These are phyloP conservation scores for Penicillium canescens DNA, from an alignment of 495 filamentous ascomycete genomes.

Conservation along the genomic window DNA sequence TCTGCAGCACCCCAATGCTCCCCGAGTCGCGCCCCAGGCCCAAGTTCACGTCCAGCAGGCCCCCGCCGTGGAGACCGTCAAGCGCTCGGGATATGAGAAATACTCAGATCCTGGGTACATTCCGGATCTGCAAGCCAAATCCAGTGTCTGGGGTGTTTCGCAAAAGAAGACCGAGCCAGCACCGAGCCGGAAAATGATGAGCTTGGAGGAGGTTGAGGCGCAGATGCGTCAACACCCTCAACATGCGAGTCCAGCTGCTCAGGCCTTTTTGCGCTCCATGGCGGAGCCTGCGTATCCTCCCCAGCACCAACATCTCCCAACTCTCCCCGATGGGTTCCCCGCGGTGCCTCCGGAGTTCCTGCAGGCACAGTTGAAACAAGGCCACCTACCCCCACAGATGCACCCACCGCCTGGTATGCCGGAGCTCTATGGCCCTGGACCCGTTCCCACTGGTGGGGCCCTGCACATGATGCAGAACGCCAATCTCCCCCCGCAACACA, in stretches of 20 bases:
- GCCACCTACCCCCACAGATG: constrained; percentile 45
- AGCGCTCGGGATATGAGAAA: constrained; percentile 82
- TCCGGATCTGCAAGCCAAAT: constrained; percentile 85
- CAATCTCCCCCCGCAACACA: constrained; percentile 38
- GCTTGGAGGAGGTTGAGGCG: constrained; percentile 95
- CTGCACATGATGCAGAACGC: constrained; percentile 40
- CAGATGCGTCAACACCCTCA: constrained; percentile 75
- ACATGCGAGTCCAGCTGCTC: constrained; percentile 39
- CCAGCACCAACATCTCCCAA: constrained; percentile 43
- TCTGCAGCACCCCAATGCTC: constrained; percentile 58
- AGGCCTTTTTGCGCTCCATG: constrained; percentile 31
- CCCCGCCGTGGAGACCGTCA: constrained; percentile 38
- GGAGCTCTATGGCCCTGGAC: constrained; percentile 45
- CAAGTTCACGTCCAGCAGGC: constrained; percentile 12
- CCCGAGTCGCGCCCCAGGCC: constrained; percentile 34
- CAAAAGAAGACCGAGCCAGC: constrained; percentile 51
- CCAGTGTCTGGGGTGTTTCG: constrained; percentile 85
- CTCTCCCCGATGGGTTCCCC: constrained; percentile 40
- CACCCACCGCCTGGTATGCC: constrained; percentile 48
- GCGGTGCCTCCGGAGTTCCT: constrained; percentile 45
- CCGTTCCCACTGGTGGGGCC: constrained; percentile 39
- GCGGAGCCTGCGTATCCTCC: constrained; percentile 34
- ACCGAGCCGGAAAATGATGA: constrained; percentile 73
- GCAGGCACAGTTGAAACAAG: constrained; percentile 53
- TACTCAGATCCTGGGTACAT: constrained; percentile 76